Conservation (phyloP, 2,329 filamentous ascomycete genomes). For the Chrysosporium queenslandicum region DNA sequence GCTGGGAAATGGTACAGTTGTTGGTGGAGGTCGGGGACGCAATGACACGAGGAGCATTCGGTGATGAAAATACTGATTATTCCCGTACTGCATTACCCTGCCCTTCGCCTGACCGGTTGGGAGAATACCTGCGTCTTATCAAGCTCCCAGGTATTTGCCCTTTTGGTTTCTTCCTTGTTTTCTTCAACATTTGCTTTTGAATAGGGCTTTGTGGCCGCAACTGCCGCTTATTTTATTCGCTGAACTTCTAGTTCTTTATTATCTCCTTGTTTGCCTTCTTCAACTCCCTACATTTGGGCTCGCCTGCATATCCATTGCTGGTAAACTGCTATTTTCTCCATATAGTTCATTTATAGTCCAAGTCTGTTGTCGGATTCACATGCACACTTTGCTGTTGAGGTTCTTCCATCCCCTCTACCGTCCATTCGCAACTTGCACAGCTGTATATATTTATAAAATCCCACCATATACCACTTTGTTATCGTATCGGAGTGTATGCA, state of each 20-base stretch:
- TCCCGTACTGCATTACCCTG: too few species aligned
- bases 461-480: background rate
- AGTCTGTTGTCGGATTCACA: background rate
- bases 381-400: background rate
- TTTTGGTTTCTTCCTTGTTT: background rate
- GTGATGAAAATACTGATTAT: background rate
- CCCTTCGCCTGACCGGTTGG: too few species aligned
- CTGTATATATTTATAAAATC: background rate
- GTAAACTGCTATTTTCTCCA: background rate
- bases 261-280: background rate
- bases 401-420: background rate
- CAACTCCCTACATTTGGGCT: background rate
- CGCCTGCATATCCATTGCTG: background rate
- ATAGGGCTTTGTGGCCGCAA: background rate
- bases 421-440: too few species aligned
- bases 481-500: background rate
- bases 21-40: background rate
- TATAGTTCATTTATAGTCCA: background rate
- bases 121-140: too few species aligned
- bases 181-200: background rate
- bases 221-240: background rate
- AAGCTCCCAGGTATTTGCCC: background rate
- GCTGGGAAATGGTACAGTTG: constrained; percentile 4
- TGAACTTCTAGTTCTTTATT: background rate
- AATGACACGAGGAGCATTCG: background rate